These are phyloP conservation scores for Taiozyma onychis DNA, from an alignment of 1,139 yeast genomes.

Conservation along the genomic window DNA sequence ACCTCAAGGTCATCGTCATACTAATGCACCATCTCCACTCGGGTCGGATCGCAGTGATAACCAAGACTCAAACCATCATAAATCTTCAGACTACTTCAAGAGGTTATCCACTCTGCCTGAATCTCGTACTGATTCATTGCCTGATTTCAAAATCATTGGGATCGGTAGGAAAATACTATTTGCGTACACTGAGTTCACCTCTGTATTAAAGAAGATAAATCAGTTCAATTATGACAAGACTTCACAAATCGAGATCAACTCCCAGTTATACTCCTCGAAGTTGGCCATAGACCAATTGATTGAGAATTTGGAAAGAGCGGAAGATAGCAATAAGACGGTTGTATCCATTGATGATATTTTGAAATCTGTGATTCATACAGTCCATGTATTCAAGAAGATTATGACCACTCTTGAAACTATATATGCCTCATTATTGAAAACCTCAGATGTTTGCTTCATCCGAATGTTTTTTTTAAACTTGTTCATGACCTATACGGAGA, in stretches of 20 bases:
- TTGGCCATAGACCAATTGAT: slow-evolving; percentile 54
- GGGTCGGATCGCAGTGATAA: background rate
- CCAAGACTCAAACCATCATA: slow-evolving; percentile 18
- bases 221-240: slow-evolving; percentile 64
- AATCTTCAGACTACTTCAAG: slow-evolving; percentile 64
- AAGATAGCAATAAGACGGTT: slow-evolving; percentile 29
- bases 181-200: slow-evolving; percentile 65
- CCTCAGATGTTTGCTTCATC: slow-evolving; percentile 62
- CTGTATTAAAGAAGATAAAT: slow-evolving; percentile 59
- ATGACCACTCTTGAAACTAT: slow-evolving; percentile 44
- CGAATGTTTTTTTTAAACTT: slow-evolving; percentile 69
- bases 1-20: background rate
- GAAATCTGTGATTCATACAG: slow-evolving; percentile 32
- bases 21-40: background rate
- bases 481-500: slow-evolving; percentile 70
- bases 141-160: slow-evolving; percentile 32
- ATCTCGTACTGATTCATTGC: slow-evolving; percentile 14
- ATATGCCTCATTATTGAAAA: slow-evolving; percentile 42
- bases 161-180: slow-evolving; percentile 53
- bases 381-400: slow-evolving; percentile 43
- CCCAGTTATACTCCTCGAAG: slow-evolving; percentile 50
- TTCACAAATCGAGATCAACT: slow-evolving; percentile 52
- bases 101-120: slow-evolving; percentile 68
- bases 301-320: slow-evolving; percentile 53
- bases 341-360: slow-evolving; percentile 30